phyloP scores from a whole-genome alignment of 106 monocot genomes.

The Dioscorea zingiberensis region DNA sequence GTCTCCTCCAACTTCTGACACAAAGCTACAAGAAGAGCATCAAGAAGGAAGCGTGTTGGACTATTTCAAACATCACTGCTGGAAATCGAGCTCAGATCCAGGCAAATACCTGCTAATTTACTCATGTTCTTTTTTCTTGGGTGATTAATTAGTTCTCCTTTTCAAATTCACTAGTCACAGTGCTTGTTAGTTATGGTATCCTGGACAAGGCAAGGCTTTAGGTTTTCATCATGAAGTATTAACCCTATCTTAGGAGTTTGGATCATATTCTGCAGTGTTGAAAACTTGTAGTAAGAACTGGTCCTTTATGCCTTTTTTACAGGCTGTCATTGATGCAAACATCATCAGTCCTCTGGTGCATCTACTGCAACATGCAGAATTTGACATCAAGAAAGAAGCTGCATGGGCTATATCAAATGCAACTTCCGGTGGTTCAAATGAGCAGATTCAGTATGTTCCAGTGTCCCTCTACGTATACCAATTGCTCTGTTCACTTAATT shows the following conservation, averaged over 20 bases:
- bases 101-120: background rate
- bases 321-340: slow-evolving; percentile 14
- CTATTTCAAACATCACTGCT: slow-evolving; percentile 25
- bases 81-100: slow-evolving; percentile 11
- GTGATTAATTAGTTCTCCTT: too few species aligned
- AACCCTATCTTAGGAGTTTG: too few species aligned
- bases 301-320: background rate
- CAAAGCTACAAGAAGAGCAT: slow-evolving; percentile 10
- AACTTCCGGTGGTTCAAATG: slow-evolving; percentile 17
- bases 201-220: too few species aligned
- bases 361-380: slow-evolving; percentile 15
- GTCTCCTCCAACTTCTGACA: slow-evolving; percentile 18
- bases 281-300: too few species aligned
- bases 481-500: too few species aligned
- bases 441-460: slow-evolving; percentile 18
- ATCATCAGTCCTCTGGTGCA: slow-evolving; percentile 7
- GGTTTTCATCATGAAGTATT: too few species aligned
- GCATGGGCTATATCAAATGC: slow-evolving; percentile 9
- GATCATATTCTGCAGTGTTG: too few species aligned
- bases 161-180: too few species aligned
- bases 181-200: too few species aligned
- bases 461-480: background rate
- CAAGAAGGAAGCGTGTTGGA: slow-evolving; percentile 23
- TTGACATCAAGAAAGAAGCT: slow-evolving; percentile 11
- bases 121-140: too few species aligned